phyloP scores from a whole-genome alignment of 2,329 filamentous ascomycete genomes.

The Aspergillus pseudoviridinutans region DNA sequence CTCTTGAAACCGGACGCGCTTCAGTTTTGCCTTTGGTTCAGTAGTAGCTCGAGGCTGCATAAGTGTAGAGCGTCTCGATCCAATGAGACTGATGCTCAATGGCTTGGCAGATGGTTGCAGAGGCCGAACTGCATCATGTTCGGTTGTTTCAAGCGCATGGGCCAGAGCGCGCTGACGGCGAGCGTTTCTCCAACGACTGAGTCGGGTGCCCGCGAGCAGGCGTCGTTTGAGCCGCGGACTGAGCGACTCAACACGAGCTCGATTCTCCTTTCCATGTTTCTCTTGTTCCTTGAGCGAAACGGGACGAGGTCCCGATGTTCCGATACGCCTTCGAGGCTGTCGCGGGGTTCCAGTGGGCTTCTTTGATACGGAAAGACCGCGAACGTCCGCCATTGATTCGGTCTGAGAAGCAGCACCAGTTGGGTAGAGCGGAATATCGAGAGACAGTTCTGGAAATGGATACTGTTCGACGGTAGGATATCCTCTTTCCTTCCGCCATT shows the following conservation, averaged over 20 bases:
- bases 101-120: neutral
- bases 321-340: neutral
- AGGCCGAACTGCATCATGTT: neutral
- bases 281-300: neutral
- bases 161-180: neutral
- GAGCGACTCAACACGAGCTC: neutral
- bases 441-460: constrained; percentile 15
- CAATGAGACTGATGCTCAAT: neutral
- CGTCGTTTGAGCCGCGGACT: constrained; percentile 3
- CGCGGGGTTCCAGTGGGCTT: neutral
- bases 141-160: neutral
- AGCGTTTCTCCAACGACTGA: neutral
- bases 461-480: constrained; percentile 5
- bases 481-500: constrained; percentile 13
- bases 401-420: neutral
- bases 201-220: neutral
- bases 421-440: constrained; percentile 8
- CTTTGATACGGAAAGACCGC: neutral
- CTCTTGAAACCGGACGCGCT: constrained; percentile 12
- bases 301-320: neutral
- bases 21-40: neutral
- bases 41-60: neutral
- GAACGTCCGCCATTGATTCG: neutral
- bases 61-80: neutral
- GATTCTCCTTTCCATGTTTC: neutral